Base-by-base conservation (phyloP, 164 flowering plant species). In the Nymphaea thermarum region DNA sequence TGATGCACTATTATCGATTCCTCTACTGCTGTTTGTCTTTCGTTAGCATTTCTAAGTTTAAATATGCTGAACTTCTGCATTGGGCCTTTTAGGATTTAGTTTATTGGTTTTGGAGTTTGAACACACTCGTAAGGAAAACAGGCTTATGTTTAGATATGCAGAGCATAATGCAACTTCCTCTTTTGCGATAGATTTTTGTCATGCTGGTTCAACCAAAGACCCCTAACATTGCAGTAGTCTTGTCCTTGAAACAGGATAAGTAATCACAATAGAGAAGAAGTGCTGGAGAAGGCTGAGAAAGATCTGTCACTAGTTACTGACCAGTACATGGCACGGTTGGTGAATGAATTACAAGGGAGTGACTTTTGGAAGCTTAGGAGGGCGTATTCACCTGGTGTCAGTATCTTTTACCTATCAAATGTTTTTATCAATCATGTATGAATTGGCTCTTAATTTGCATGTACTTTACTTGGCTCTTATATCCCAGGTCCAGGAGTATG, bases 291-390 rank as follows among this genome's bases (percentile, higher is more conserved):
- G 77, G 98, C 97, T 41, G 91, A 85, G 67, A 87, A 87, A 68
- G 97, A 89, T 85, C 80, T 93, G 66, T 82, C 76, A 11, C 78
- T 81, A 43, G 96, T 93, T 75, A 81, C 75, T 3, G 76, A 85
- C 67, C 87, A 82, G 66, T 68, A 88, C 72, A 60, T 93, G 66
- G 76, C 89, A 11, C 81, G 87, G 44, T 79, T 93, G 44, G 87
- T 86, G 42, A 85, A 87, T 70, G 96, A 91, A 71, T 79, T 93
- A 67, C 80, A 83, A 62, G 98, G 98, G 71, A 84, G 90, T 65
- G 98, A 91, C 73, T 93, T 89, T 72, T 93, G 98, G 98, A 93
- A 91, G 82, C 91, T 91, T 43, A 82, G 98, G 78, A 86, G 97
- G 67, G 95, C 98, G 66, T 93, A 86, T 80, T 91, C 97, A 69